Percentiles rank a stretch among this genome's conserved stretches.
Conservation (phyloP, 2,329 filamentous ascomycete species). For the Xylariaceae sp. region DNA sequence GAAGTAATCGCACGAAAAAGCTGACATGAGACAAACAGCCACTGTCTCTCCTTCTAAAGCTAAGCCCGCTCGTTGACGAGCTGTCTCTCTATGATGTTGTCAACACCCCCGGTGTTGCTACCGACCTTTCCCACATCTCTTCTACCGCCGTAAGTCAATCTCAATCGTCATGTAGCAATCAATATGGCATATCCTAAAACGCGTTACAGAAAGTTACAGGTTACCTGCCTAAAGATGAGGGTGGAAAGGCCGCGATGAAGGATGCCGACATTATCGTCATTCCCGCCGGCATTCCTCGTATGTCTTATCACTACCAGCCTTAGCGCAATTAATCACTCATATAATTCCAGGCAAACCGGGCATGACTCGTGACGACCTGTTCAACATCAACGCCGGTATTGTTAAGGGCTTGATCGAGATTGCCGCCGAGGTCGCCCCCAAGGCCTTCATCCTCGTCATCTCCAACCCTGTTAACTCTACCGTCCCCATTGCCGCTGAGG, state of each 20-base stretch:
- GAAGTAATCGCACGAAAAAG: constrained; percentile 3
- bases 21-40: constrained; percentile 62
- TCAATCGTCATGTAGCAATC: neutral
- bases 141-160: constrained; percentile 70
- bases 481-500: constrained; percentile 95
- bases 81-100: constrained; percentile 99
- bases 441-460: constrained; percentile 95
- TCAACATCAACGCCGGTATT: constrained; percentile 99
- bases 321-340: constrained; percentile 31
- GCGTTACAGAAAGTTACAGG: constrained; percentile 76
- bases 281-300: constrained; percentile 96
- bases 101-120: constrained; percentile 94
- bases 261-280: constrained; percentile 97
- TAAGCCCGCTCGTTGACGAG: constrained; percentile 84
- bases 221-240: constrained; percentile 85
- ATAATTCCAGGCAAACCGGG: constrained; percentile 83
- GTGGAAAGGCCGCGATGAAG: constrained; percentile 86
- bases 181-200: constrained; percentile 38
- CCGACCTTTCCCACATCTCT: constrained; percentile 97
- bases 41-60: constrained; percentile 94
- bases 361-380: constrained; percentile 99
- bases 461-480: constrained; percentile 99
- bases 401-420: constrained; percentile 92
- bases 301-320: constrained; percentile 44
- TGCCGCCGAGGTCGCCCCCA: constrained; percentile 85